Base-by-base conservation (phyloP, 345 rosid species). In the Boechera divaricarpa region DNA sequence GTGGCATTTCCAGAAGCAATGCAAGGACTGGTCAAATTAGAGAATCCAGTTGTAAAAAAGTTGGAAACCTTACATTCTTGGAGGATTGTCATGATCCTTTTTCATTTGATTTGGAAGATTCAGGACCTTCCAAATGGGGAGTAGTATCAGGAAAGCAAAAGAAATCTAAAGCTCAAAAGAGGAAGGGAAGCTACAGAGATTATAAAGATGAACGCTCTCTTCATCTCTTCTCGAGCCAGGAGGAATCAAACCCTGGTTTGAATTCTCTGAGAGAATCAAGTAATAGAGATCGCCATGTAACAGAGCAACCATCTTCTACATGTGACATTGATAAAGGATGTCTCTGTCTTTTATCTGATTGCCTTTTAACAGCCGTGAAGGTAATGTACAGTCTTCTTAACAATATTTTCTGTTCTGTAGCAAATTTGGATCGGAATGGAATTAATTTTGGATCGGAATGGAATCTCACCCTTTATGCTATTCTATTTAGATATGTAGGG, bases 301-400 rank as follows among this genome's bases (percentile, higher is more conserved):
- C 87, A 45, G 77, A 53, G 70, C 83, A 65, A 66, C 78, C 75
- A 65, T 83, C 87, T 71, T 45, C 76, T 42, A 73, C 85, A 35
- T 63, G 61, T 70, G 85, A 74, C 53, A 49, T 41, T 70, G 87
- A 87, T 67, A 80, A 85, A 81, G 98, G 86, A 79, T 80, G 72
- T 76, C 79, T 79, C 15, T 71, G 75, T 78, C 91, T 88, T 69
- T 72, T 91, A 63, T 84, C 87, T 33, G 99, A 95, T 70, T 95
- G 99, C 79, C 97, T 95, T 76, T 88, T 89, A 75, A 79, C 97
- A 54, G 90, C 97, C 53, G 91, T 94, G 58, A 94, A 90, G 96
- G 98, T 94, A 77, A 65, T 67, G 29, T 18, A 67, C 36, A n/a
- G 16, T 47, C 62, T 21, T 65, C 64, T 58, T 45, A 31, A 12